These are phyloP conservation scores for Nannochloropsis salina DNA, from an alignment of 108 stramenopile species.

Conservation along the genomic window DNA sequence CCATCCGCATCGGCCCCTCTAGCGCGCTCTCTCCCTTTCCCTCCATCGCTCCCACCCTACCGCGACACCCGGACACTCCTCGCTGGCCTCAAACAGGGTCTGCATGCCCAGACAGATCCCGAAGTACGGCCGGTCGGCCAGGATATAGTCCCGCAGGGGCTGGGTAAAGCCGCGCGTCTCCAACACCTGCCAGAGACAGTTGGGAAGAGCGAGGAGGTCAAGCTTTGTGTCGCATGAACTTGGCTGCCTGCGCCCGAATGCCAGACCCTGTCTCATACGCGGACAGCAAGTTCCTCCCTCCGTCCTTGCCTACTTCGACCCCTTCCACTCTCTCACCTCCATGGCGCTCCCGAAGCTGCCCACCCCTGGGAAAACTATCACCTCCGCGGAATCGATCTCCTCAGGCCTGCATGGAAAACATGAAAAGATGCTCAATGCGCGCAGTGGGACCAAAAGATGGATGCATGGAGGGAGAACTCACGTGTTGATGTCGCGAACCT, in stretches of 20 bases:
- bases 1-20: not conserved
- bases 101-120: conserved; percentile 99
- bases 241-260: too few species aligned
- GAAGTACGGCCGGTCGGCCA: conserved; percentile 73
- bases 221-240: too few species aligned
- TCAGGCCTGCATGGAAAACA: conserved; percentile 50
- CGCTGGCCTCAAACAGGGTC: conserved; percentile 83
- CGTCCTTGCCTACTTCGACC: not conserved
- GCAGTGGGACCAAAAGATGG: not conserved
- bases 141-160: conserved; percentile 71
- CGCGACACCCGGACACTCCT: conserved; percentile 62
- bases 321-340: conserved; percentile 7
- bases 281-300: not conserved
- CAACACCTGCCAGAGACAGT: conserved; percentile 27
- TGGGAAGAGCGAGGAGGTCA: too few species aligned
- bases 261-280: too few species aligned
- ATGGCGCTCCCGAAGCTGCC: conserved; percentile 47
- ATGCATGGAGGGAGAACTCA: not conserved
- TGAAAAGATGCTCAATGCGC: too few species aligned
- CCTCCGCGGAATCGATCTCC: conserved; percentile 73
- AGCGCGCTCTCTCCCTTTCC: not conserved
- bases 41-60: not conserved
- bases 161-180: conserved; percentile 66
- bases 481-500: not conserved
- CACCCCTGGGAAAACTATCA: conserved; percentile 84